Conservation (phyloP, 495 filamentous ascomycete species). For the Paragyromitra xinjiangensis region DNA sequence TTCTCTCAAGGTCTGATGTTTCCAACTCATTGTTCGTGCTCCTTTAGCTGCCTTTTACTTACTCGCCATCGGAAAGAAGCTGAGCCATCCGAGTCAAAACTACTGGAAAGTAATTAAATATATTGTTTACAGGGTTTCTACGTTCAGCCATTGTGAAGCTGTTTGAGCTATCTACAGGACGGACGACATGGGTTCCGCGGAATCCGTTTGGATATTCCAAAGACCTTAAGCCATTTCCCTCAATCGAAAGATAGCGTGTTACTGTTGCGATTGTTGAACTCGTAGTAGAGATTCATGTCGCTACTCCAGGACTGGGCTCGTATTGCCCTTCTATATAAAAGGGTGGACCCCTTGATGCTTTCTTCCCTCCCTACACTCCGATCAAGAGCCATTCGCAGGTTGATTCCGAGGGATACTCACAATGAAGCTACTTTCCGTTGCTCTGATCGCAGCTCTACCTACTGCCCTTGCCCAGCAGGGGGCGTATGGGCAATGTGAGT, state of each 20-base stretch:
- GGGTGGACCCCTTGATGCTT: not conserved
- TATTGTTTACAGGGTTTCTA: constrained; percentile 11
- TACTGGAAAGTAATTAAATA: constrained; percentile 13
- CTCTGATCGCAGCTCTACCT: constrained; percentile 17
- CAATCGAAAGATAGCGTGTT: not conserved
- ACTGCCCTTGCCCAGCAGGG: constrained; percentile 21
- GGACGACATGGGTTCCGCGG: not conserved
- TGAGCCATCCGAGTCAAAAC: constrained; percentile 4
- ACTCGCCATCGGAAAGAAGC: not conserved
- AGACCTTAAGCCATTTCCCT: not conserved
- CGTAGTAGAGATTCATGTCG: not conserved
- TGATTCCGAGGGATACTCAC: constrained; percentile 3
- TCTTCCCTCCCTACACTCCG: not conserved
- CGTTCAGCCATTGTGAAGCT: not conserved
- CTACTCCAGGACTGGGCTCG: not conserved
- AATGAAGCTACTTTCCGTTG: constrained; percentile 29
- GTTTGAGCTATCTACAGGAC: not conserved
- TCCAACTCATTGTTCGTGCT: not conserved
- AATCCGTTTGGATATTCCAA: not conserved
- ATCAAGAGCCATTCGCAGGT: not conserved
- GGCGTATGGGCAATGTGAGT: constrained; percentile 33
- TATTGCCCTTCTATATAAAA: constrained; percentile 19
- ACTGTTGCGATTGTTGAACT: not conserved
- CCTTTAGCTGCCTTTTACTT: not conserved
- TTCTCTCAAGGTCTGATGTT: constrained; percentile 6